Evolutionary conservation across 192 early-diverging fungal species (phyloP).

Genomic region (Coemansia nantahalensis): DNA sequence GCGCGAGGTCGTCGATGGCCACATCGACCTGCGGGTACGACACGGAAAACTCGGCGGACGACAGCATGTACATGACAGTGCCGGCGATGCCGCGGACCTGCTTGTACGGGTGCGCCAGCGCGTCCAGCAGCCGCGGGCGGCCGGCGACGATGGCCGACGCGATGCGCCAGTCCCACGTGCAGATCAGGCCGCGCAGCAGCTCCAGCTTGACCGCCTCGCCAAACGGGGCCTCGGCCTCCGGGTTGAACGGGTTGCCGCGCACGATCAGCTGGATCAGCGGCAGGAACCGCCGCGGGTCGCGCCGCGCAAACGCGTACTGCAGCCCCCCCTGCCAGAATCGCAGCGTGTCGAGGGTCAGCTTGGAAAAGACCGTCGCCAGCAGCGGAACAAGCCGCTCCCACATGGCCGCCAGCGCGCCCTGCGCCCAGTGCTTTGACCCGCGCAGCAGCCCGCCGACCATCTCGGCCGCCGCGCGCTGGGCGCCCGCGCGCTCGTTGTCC

Average conservation of each 20-base stretch:
- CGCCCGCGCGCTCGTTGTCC: slow-evolving; percentile 63
- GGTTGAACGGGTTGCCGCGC: slow-evolving; percentile 60
- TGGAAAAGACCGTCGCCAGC: slow-evolving; percentile 58
- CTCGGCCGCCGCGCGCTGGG: slow-evolving; percentile 82
- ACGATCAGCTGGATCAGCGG: slow-evolving; percentile 73
- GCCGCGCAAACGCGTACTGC: slow-evolving; percentile 58
- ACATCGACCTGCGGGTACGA: slow-evolving; percentile 51
- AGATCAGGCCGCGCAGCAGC: slow-evolving; percentile 61
- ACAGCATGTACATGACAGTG: slow-evolving; percentile 63
- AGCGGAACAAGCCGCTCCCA: slow-evolving; percentile 73
- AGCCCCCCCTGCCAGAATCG: slow-evolving; percentile 74
- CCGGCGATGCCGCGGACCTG: slow-evolving; percentile 84
- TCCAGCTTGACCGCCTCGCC: slow-evolving; percentile 78
- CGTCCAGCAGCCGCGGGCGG: slow-evolving; percentile 33
- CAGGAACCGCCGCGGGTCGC: slow-evolving; percentile 78
- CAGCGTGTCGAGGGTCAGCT: slow-evolving; percentile 70
- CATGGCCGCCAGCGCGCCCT: slow-evolving; percentile 46
- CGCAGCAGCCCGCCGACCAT: slow-evolving; percentile 76
- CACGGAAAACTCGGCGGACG: slow-evolving; percentile 62
- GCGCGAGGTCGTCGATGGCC: slow-evolving; percentile 43
- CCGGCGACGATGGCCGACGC: slow-evolving; percentile 35
- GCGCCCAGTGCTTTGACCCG: slow-evolving; percentile 85
- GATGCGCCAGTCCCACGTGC: slow-evolving; percentile 71
- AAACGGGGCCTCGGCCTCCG: slow-evolving; percentile 78
- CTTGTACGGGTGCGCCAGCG: slow-evolving; percentile 80